These are phyloP conservation scores for Cladosporium sp. DNA, from an alignment of 2,329 filamentous ascomycete genomes.

Conservation along the genomic window DNA sequence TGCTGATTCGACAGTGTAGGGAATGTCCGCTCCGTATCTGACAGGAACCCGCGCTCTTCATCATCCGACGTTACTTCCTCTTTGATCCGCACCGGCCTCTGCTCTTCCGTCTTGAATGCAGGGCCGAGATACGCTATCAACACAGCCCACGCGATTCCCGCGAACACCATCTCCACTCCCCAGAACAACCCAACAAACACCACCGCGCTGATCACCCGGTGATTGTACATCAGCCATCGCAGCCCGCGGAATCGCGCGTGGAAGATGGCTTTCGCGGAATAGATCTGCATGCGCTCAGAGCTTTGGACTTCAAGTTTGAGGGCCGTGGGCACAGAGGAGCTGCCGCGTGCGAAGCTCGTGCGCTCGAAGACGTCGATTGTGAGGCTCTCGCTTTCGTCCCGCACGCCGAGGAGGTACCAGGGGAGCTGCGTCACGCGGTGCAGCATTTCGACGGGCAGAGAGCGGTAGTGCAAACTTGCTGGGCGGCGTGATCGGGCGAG, in stretches of 20 bases:
- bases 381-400: slow-evolving; percentile 64
- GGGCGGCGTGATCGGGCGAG: slow-evolving; percentile 63
- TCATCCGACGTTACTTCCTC: slow-evolving; percentile 19
- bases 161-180: slow-evolving; percentile 68
- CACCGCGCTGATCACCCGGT: slow-evolving; percentile 68
- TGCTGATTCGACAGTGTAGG: slow-evolving; percentile 48
- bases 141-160: slow-evolving; percentile 64
- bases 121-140: slow-evolving; percentile 47
- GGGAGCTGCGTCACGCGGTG: slow-evolving; percentile 64
- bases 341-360: slow-evolving; percentile 62
- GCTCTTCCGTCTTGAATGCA: slow-evolving; percentile 13
- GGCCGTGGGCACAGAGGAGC: slow-evolving; percentile 53
- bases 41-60: slow-evolving; percentile 35
- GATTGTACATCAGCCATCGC: slow-evolving; percentile 82
- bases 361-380: slow-evolving; percentile 71
- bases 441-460: slow-evolving; percentile 64
- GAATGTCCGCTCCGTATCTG: slow-evolving; percentile 51
- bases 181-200: slow-evolving; percentile 74
- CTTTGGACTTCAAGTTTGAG: slow-evolving; percentile 69
- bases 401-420: slow-evolving; percentile 67
- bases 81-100: slow-evolving; percentile 26
- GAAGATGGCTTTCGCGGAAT: slow-evolving; percentile 67
- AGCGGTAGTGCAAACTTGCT: slow-evolving; percentile 76
- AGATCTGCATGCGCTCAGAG: slow-evolving; percentile 70
- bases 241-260: slow-evolving; percentile 74